phyloP scores from a whole-genome alignment of 2,329 filamentous ascomycete species.

The Aphanocladium album region DNA sequence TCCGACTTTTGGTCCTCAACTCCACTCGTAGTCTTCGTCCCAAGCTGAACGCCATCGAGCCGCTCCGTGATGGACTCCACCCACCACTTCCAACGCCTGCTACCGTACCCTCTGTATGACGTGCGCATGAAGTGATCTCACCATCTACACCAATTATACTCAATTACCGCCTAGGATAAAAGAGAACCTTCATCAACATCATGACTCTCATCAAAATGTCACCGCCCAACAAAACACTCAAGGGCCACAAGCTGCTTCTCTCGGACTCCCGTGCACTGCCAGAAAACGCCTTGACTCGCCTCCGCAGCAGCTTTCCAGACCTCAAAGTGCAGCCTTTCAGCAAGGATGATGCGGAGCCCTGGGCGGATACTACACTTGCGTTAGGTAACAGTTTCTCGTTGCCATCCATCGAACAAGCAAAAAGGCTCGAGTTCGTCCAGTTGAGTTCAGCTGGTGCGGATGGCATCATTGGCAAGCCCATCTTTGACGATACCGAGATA shows the following conservation, averaged over 20 bases:
- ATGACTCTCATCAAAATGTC: not conserved
- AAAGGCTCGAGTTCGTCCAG: conserved; percentile 48
- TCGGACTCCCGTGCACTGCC: conserved; percentile 30
- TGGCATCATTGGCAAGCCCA: conserved; percentile 37
- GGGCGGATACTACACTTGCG: conserved; percentile 45
- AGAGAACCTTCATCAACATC: conserved; percentile 15
- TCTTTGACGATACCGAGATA: conserved; percentile 47
- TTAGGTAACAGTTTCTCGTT: conserved; percentile 37
- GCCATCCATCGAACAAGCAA: conserved; percentile 38
- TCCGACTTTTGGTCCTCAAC: too few relatives aligned
- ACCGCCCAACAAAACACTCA: conserved; percentile 33
- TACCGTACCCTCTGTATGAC: too few relatives aligned
- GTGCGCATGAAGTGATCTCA: too few relatives aligned
- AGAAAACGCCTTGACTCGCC: conserved; percentile 27
- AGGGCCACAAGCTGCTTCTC: conserved; percentile 46
- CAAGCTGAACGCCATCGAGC: too few relatives aligned
- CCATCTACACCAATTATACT: too few relatives aligned
- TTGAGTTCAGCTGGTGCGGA: conserved; percentile 51
- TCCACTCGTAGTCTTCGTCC: too few relatives aligned
- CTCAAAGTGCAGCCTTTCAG: conserved; percentile 35
- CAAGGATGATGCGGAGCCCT: conserved; percentile 25
- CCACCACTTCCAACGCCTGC: too few relatives aligned
- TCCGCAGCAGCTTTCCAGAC: conserved; percentile 38
- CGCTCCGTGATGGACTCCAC: too few relatives aligned
- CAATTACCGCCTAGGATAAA: too few relatives aligned